phyloP scores from a whole-genome alignment of 1,139 yeast species.

The Hanseniaspora gamundiae region DNA sequence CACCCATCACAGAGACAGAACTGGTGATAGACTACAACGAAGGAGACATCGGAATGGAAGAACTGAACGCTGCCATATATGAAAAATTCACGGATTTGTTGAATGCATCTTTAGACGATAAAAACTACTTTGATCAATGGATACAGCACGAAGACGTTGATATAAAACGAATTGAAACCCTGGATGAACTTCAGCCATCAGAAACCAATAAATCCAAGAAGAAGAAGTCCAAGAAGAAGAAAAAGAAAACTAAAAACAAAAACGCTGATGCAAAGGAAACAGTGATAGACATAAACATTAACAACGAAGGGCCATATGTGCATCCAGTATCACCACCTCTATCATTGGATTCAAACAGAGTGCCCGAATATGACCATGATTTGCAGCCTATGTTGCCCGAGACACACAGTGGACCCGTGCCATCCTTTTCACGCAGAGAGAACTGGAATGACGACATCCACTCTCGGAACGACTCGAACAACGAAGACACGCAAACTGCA shows the following conservation, averaged over 20 bases:
- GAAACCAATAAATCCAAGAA: neutral
- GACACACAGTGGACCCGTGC: no score
- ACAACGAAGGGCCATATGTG: neutral
- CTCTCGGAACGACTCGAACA: constrained; percentile 6
- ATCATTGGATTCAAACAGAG: neutral
- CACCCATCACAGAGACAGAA: neutral
- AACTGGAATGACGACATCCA: neutral
- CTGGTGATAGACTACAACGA: neutral
- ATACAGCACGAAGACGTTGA: neutral
- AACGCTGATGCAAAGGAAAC: constrained; percentile 19
- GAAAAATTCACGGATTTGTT: neutral
- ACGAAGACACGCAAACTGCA: constrained; percentile 15
- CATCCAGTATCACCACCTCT: no score
- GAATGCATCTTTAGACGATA: neutral
- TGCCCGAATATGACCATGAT: neutral
- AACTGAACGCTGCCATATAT: neutral
- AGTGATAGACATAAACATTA: constrained; percentile 7
- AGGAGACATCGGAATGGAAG: neutral
- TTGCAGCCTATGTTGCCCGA: neutral
- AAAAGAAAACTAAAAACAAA: neutral
- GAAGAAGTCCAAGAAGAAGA: constrained; percentile 1
- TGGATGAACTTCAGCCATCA: neutral
- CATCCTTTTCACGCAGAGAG: neutral
- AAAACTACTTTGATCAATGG: neutral
- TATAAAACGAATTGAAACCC: neutral